phyloP scores from a whole-genome alignment of 306 rosid genomes.

The Cucumis hystrix region DNA sequence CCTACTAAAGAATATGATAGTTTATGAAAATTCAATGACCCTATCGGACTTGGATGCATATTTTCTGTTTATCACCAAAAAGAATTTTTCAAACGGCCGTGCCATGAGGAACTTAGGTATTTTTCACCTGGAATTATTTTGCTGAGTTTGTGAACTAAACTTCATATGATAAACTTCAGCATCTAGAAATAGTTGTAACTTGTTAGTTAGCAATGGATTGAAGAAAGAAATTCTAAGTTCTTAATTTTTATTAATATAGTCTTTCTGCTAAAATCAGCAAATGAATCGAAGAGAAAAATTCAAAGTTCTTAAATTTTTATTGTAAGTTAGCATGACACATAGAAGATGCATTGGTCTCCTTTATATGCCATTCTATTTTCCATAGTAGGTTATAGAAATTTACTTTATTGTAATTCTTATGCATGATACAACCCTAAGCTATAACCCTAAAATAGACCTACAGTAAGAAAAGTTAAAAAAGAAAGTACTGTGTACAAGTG shows the following conservation, averaged over 20 bases:
- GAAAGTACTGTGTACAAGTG: too few relatives aligned
- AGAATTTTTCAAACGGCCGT: too few relatives aligned
- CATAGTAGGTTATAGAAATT: too few relatives aligned
- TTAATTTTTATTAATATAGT: not conserved
- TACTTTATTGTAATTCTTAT: too few relatives aligned
- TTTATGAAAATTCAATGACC: not conserved
- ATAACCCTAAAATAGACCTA: too few relatives aligned
- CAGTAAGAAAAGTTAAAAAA: too few relatives aligned
- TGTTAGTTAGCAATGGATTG: not conserved
- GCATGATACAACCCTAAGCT: too few relatives aligned
- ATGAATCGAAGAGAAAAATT: too few relatives aligned
- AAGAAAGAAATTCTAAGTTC: not conserved
- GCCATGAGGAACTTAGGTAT: too few relatives aligned
- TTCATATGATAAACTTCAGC: not conserved
- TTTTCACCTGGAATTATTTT: too few relatives aligned
- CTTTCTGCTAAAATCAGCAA: not conserved
- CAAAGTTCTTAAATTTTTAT: too few relatives aligned
- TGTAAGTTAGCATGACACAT: too few relatives aligned
- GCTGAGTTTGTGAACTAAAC: not conserved
- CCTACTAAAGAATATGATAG: not conserved
- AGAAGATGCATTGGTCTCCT: not conserved
- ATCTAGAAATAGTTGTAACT: not conserved
- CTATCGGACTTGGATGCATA: not conserved
- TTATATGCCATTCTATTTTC: not conserved
- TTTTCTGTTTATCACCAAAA: not conserved